Evolutionary conservation across 441 rosid genomes (phyloP).

Genomic region (Eruca vesicaria): DNA sequence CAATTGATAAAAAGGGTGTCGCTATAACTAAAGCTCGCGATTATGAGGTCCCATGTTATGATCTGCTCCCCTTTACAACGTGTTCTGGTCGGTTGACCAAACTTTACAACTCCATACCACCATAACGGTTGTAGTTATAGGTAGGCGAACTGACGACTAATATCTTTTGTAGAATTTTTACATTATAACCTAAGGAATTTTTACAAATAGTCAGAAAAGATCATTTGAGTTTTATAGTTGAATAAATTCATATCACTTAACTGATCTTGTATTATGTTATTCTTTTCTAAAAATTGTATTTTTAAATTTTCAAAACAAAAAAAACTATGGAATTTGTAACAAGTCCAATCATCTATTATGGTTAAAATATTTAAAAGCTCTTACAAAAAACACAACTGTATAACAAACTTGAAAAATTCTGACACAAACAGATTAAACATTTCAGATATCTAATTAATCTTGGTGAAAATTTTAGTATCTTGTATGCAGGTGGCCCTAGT

Average conservation of each 20-base stretch:
- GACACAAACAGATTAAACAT: too few relatives aligned
- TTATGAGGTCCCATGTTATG: conserved; percentile 33
- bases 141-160: neutral
- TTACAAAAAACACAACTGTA: neutral
- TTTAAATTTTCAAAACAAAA: too few relatives aligned
- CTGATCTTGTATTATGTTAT: neutral
- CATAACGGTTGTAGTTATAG: conserved; percentile 10
- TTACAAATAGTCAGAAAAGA: neutral
- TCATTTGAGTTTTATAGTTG: neutral
- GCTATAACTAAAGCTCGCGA: conserved; percentile 12
- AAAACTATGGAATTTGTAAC: neutral
- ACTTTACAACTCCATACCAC: conserved; percentile 31
- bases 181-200: neutral
- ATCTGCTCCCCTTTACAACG: conserved; percentile 27
- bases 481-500: neutral
- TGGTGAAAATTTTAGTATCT: neutral
- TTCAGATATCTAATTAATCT: too few relatives aligned
- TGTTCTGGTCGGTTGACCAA: conserved; percentile 35
- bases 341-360: neutral
- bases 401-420: neutral
- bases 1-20: conserved; percentile 5
- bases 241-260: neutral
- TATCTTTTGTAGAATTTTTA: neutral
- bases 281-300: too few relatives aligned
- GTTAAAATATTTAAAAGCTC: neutral